phyloP scores from a whole-genome alignment of 2,329 filamentous ascomycete species.

The Pseudophaeomoniella oleicola region DNA sequence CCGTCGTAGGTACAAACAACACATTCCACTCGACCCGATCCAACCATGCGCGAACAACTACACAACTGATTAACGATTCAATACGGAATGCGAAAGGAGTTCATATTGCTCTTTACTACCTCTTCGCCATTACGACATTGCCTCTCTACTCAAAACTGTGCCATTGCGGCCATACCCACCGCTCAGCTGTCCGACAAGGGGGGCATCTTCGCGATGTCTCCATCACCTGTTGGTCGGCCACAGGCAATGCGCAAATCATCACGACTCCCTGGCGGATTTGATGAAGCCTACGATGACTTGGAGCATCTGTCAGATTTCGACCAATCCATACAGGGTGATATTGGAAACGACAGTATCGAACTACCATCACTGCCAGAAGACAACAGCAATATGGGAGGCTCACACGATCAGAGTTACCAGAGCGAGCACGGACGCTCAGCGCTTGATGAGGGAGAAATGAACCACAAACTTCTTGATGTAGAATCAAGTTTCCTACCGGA shows the following conservation, averaged over 20 bases:
- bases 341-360: not conserved
- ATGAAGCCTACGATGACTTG: constrained; percentile 15
- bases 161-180: too few species aligned
- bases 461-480: constrained; percentile 43
- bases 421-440: constrained; percentile 14
- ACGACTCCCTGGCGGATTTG: constrained; percentile 19
- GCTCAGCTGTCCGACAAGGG: too few species aligned
- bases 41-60: too few species aligned
- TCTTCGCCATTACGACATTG: too few species aligned
- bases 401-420: constrained; percentile 4
- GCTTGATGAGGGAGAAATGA: constrained; percentile 45
- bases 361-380: constrained; percentile 2
- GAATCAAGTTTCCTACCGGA: constrained; percentile 51
- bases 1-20: too few species aligned
- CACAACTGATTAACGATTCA: too few species aligned
- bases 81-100: too few species aligned
- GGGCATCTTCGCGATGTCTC: constrained; percentile 3
- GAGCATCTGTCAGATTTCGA: not conserved
- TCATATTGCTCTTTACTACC: too few species aligned
- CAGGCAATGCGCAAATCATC: constrained; percentile 9
- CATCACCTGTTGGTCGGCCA: constrained; percentile 3
- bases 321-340: not conserved
- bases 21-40: too few species aligned
- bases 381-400: constrained; percentile 6
- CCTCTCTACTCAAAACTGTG: too few species aligned